Evolutionary conservation across 164 flowering plant species (phyloP).

Genomic region (Hamamelis virginiana): DNA sequence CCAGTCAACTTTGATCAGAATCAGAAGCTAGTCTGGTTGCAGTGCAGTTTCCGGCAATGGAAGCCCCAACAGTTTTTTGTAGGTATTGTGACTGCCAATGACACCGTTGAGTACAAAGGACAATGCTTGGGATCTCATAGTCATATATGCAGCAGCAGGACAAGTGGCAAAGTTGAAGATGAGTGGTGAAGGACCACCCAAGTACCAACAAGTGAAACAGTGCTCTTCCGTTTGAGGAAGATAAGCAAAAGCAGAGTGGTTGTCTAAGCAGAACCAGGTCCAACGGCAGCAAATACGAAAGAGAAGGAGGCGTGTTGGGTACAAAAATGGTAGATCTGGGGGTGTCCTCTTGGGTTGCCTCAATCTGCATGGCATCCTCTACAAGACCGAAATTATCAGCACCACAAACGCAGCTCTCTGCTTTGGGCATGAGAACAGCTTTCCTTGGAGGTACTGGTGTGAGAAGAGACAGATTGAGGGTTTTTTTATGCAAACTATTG

Average conservation of each 20-base stretch:
- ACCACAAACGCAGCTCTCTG: not conserved
- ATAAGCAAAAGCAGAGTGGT: conserved; percentile 9
- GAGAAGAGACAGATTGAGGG: too few species aligned
- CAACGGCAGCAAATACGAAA: too few species aligned
- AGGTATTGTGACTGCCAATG: conserved; percentile 35
- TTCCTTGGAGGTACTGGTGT: conserved; percentile 24
- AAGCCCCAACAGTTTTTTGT: conserved; percentile 33
- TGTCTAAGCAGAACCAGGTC: conserved; percentile 11
- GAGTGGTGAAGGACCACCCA: conserved; percentile 7
- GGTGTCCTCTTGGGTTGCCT: conserved; percentile 17
- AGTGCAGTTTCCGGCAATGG: conserved; percentile 22
- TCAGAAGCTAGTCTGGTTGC: conserved; percentile 32
- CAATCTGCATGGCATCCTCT: conserved; percentile 38
- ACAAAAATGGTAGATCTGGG: conserved; percentile 17
- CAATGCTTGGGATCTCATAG: conserved; percentile 38
- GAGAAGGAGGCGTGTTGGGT: conserved; percentile 10
- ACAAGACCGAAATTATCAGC: conserved; percentile 6
- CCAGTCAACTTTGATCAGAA: conserved; percentile 45
- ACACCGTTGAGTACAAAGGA: conserved; percentile 27
- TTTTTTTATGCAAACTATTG: too few species aligned
- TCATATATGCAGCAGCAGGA: conserved; percentile 46
- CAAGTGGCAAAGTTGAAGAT: conserved; percentile 42
- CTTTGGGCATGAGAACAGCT: conserved; percentile 20
- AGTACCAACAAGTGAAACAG: conserved; percentile 10
- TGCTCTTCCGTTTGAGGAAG: conserved; percentile 11